Base-by-base conservation (phyloP, 257 asterid genomes). In the Capsicum baccatum region DNA sequence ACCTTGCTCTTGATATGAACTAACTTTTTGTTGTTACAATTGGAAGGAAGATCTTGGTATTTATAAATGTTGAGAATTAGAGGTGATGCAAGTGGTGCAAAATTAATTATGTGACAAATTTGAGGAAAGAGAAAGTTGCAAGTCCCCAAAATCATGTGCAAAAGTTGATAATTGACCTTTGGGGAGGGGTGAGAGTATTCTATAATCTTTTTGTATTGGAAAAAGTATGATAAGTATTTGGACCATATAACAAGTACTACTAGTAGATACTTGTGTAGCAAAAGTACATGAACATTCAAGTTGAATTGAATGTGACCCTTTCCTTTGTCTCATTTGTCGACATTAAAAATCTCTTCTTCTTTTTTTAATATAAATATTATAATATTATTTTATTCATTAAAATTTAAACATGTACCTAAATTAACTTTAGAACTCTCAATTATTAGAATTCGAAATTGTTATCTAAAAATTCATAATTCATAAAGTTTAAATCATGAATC, bases 81-180 rank as follows among this genome's bases (percentile, higher is more conserved):
- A n/a, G 9, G 70, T 74, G 67, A 15, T 52, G 79, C 67, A 76
- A 67, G 13, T 16, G 10, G 69, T 44, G 14, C 35, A 55, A 37
- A 69, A 16, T 69, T 62, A 69, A 66, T 39, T 54, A 55, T 79
- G 66, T 83, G 86, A 83, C 86, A 70, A 69, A 69, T 9, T 9
- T 42, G 55, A 48, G 26, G 64, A n/a, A 0, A 57, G 71, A 37
- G 47, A 21, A 6, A 82, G 63, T 58, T 55, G 80, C 68, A 48
- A 70, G 37, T 57, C 57, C n/a, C 39, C 73, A 8, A 67, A 13
- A 74, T 47, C 85, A 74, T 56, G 73, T 85, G 88, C 33, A 68
- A 17, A 66, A 58, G 39, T 55, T 21, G 47, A 56, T 50, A 50
- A 21, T 76, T 26, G 84, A 16, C 68, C 33, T 59, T 83, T 78